Conservation (phyloP, 371 early-diverging fungal species). For the Mucor circinelloides region DNA sequence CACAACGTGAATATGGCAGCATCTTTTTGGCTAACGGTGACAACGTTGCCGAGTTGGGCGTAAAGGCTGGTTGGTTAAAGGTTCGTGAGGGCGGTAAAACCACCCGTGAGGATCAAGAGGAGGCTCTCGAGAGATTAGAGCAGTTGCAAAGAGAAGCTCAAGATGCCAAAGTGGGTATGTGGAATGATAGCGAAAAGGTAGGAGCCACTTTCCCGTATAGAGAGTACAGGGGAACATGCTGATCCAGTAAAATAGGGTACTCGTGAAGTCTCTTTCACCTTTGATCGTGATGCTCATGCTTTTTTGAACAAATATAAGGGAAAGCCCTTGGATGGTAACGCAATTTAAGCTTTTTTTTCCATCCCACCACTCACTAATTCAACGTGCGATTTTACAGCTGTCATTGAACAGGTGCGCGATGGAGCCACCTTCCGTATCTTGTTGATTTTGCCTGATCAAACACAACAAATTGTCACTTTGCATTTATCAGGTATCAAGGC, state of each 20-base stretch:
- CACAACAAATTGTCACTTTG: conserved; percentile 75
- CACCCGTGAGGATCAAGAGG: conserved; percentile 47
- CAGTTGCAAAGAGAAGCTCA: conserved; percentile 78
- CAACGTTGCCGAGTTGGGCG: conserved; percentile 72
- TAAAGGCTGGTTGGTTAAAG: conserved; percentile 87
- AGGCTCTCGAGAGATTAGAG: conserved; percentile 61
- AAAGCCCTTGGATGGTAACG: conserved; percentile 72
- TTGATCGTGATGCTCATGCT: conserved; percentile 71
- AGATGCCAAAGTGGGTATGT: conserved; percentile 74
- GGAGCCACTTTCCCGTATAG: conserved; percentile 51
- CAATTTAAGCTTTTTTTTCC: not conserved
- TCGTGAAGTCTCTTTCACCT: conserved; percentile 58
- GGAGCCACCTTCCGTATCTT: conserved; percentile 86
- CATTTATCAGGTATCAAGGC: conserved; percentile 88
- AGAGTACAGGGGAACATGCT: conserved; percentile 54
- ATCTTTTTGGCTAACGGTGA: conserved; percentile 65
- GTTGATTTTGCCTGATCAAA: conserved; percentile 62
- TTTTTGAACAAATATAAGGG: conserved; percentile 85
- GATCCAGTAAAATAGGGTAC: conserved; percentile 35
- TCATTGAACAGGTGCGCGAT: conserved; percentile 93
- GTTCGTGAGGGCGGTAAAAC: conserved; percentile 64
- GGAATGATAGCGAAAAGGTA: conserved; percentile 64
- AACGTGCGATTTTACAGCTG: conserved; percentile 47
- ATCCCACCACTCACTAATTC: not conserved
- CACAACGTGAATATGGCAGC: conserved; percentile 76